Base-by-base conservation (phyloP, 768 basidiomycete genomes). In the Suillus discolor region DNA sequence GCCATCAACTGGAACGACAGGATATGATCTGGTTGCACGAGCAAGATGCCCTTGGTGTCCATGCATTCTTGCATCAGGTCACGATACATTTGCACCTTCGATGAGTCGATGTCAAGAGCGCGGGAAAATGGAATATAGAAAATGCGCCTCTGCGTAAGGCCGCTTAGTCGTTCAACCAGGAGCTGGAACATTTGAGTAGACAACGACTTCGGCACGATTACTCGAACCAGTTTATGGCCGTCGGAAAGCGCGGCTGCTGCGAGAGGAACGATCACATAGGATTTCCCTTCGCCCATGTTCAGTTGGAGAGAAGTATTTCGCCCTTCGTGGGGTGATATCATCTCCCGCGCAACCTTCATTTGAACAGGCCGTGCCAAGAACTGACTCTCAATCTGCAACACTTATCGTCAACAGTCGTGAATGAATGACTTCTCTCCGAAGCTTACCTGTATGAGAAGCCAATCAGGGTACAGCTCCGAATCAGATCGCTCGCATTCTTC, bases 201-300 rank as follows among this genome's bases (percentile, higher is more conserved):
- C n/a, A 77, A 64, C 1, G 74, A 71, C 54, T 75, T 75, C 42
- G 71, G 69, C 18, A 74, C 74, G 13, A 77, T 62, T 23, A 76
- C 68, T 31, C 77, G 71, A 25, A 77, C 70, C 7, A 76, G 53
- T 18, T 59, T 66, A 9, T 69, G 39, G n/a, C 76, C 71, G 59
- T 72, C 57, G 0, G 76, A 70, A 36, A 75, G 67, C 15, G 70
- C 62, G 0, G 75, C 66, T 6, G 69, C 61, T 36, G 67, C 67
- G 23, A 75, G 68, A 4, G 74, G 74, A 5, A 77, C 65, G n/a
- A 77, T 77, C 13, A 68, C 76, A 0, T 73, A 77, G 13, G 76
- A 75, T 51, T 76, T 77, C 4, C 77, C 77, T 61, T 77, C 77
- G 3, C 75, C 75, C 75, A 77, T 77, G 59, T 77, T 73, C 8